phyloP scores from a whole-genome alignment of 805 yeast species.

The Tetrapisispora nanseiensis region DNA sequence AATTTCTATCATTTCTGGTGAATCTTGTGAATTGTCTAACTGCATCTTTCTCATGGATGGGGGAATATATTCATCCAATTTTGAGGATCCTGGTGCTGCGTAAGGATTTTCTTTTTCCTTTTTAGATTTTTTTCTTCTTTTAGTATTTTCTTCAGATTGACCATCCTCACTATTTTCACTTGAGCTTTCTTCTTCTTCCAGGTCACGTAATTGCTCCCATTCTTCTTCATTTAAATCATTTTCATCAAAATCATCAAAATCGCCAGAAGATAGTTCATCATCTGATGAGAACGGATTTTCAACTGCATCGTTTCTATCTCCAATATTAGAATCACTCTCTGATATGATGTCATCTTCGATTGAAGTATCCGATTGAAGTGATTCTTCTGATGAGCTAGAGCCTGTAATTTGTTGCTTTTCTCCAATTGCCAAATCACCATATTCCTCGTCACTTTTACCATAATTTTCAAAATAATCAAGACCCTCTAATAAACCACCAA shows the following conservation, averaged over 20 bases:
- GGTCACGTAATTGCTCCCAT: constrained; percentile 23
- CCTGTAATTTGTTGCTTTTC: constrained; percentile 6
- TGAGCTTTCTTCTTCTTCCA: constrained; percentile 18
- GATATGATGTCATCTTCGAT: constrained; percentile 22
- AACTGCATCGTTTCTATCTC: constrained; percentile 18
- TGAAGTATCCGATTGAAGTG: neutral
- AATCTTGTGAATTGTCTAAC: constrained; percentile 30
- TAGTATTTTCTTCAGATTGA: constrained; percentile 21
- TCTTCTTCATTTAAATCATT: constrained; percentile 31
- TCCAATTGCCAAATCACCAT: constrained; percentile 20
- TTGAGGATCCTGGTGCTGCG: constrained; percentile 42
- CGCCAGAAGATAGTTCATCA: constrained; percentile 35
- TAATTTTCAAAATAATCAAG: constrained; percentile 33
- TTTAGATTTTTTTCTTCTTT: constrained; percentile 27
- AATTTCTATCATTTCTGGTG: constrained; percentile 41
- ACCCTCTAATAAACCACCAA: constrained; percentile 79
- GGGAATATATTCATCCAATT: constrained; percentile 58
- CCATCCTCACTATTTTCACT: constrained; percentile 22
- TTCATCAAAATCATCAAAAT: constrained; percentile 36
- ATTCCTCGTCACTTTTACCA: constrained; percentile 26
- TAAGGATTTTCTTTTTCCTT: constrained; percentile 58
- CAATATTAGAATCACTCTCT: too few species aligned
- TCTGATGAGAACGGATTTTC: constrained; percentile 32
- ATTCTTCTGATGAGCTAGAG: constrained; percentile 4
- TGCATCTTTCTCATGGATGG: constrained; percentile 68